Conservation (phyloP, 768 basidiomycete genomes). For the Macrolepiota albuminosa region DNA sequence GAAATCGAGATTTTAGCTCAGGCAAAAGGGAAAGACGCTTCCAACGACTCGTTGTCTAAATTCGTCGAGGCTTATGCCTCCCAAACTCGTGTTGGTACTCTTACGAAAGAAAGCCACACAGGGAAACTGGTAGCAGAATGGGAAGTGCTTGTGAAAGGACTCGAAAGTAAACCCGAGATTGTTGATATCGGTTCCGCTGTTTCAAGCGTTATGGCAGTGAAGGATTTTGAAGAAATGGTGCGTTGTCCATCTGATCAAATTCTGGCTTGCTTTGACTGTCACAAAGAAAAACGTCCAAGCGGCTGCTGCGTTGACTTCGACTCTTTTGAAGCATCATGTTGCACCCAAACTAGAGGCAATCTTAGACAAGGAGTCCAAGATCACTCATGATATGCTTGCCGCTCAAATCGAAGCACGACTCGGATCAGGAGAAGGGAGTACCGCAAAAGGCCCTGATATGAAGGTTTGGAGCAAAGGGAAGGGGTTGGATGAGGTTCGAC, state of each 20-base stretch:
- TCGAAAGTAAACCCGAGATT: conserved; percentile 60
- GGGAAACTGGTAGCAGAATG: conserved; percentile 90
- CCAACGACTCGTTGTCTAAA: conserved; percentile 68
- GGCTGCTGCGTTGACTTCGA: conserved; percentile 78
- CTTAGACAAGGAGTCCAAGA: conserved; percentile 86
- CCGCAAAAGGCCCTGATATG: conserved; percentile 84
- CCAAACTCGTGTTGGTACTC: conserved; percentile 62
- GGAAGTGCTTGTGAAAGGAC: conserved; percentile 57
- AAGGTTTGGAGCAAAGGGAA: conserved; percentile 86
- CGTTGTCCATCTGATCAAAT: conserved; percentile 22
- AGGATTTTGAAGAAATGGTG: conserved; percentile 90
- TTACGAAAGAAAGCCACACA: conserved; percentile 77
- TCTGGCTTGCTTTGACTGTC: background rate
- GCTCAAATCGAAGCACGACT: conserved; percentile 83
- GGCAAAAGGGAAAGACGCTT: conserved; percentile 74
- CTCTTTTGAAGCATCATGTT: conserved; percentile 80
- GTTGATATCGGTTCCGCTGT: conserved; percentile 77
- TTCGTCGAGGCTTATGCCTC: conserved; percentile 61
- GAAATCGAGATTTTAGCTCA: conserved; percentile 75
- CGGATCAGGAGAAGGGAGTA: conserved; percentile 77
- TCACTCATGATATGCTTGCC: conserved; percentile 83
- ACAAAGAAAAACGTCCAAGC: conserved; percentile 71
- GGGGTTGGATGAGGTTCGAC: conserved; percentile 66
- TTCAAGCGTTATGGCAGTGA: conserved; percentile 76
- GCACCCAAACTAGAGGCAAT: conserved; percentile 86